Base-by-base conservation (phyloP, 768 basidiomycete species). In the Daedalea quercina region DNA sequence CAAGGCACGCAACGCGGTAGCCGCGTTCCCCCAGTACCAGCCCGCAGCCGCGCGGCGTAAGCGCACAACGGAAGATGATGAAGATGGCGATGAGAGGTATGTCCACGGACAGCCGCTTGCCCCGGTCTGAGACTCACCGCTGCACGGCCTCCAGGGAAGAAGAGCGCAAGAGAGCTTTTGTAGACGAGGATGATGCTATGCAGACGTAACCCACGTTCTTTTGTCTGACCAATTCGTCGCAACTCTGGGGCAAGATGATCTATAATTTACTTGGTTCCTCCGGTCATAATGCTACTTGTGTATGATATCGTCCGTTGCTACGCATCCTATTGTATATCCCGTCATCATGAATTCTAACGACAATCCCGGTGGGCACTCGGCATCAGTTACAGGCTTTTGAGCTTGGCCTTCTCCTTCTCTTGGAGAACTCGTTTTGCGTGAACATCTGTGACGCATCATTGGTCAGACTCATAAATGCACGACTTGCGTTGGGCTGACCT, bases 371-470 rank as follows among this genome's bases (percentile, higher is more conserved):
- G 6, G 4, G 13, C 44, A 45, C 15, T 20, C 24, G 28, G 31
- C 7, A 35, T n/a, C 15, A 22, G 50, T 51, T 80, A 92, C 60
- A 91, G 66, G 47, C 80, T 80, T 69, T 91, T 94, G 64, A 93
- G 79, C 63, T 81, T 82, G 26, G 89, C 85, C 67, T 82, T 89
- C 68, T 92, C 87, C 65, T 89, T 88, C 67, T 93, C 90, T 57
- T 85, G 79, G 20, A 89, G 72, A 28, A 91, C 83, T 24, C 81
- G 79, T 67, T 91, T 93, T 2, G 85, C 76, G 59, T 91, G 88
- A 42, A 92, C 79, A 57, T 87, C 90, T 92, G 63, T 42, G 31
- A 23, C 26, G 47, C 33, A 20, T 53, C 47, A 19, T 48, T 23
- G 60, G 40, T 42, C 46, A 51, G 43, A 54, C 19, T 46, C 50